A percentile compares a stretch with the other conserved stretches of the same genome.
Conservation (phyloP, 2,329 filamentous ascomycete genomes). For the Fusarium paranaense region DNA sequence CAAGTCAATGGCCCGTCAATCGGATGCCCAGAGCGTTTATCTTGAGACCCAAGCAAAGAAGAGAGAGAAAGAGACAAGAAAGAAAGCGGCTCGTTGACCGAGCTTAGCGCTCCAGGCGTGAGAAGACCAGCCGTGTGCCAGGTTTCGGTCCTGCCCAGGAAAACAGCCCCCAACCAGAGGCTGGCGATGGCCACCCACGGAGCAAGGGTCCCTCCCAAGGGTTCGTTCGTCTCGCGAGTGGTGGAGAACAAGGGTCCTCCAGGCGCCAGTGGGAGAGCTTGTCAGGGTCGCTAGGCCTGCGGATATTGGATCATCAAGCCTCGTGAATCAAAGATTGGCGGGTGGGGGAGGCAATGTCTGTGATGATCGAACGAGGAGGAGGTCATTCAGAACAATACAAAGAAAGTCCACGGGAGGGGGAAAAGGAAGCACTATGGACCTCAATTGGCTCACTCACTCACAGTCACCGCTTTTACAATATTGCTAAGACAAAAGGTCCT, state of each 20-base stretch:
- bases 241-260: constrained; percentile 26
- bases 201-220: constrained; percentile 21
- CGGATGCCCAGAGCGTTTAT: constrained; percentile 4
- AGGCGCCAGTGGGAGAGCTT: constrained; percentile 31
- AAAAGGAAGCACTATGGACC: background rate
- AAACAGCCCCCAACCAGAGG: constrained; percentile 20
- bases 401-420: background rate
- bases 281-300: constrained; percentile 13
- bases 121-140: constrained; percentile 1
- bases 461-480: background rate
- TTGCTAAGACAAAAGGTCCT: background rate
- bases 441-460: background rate
- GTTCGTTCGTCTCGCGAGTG: constrained; percentile 24
- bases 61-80: background rate
- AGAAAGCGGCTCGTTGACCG: background rate
- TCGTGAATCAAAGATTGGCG: constrained; percentile 25
- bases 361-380: background rate
- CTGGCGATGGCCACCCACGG: constrained; percentile 2
- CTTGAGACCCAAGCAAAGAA: constrained; percentile 3
- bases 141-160: background rate
- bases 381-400: background rate
- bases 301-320: constrained; percentile 28
- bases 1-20: constrained; percentile 18
- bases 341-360: background rate
- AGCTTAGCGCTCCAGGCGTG: constrained; percentile 32